Evolutionary conservation across 2,329 filamentous ascomycete species (phyloP).

Genomic region (Incumbomyces lentus): DNA sequence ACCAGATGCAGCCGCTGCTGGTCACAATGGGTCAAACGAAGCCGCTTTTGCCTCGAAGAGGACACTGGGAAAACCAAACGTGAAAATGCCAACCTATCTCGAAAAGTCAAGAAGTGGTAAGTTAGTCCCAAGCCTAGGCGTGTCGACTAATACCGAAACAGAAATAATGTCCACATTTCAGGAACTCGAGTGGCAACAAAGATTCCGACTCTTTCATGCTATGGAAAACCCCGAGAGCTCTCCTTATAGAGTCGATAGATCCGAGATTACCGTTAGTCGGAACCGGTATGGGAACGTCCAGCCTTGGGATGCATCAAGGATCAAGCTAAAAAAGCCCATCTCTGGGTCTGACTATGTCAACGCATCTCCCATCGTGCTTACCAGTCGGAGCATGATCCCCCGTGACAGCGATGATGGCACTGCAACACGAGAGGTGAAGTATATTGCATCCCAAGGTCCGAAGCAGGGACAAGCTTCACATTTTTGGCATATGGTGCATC

Average conservation of each 20-base stretch:
- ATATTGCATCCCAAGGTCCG: conserved; percentile 81
- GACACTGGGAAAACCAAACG: conserved; percentile 5
- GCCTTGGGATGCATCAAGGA: conserved; percentile 76
- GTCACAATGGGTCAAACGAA: conserved; percentile 9
- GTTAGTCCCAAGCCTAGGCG: not conserved
- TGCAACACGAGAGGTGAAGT: conserved; percentile 39
- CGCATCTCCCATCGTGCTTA: conserved; percentile 59
- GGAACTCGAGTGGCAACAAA: conserved; percentile 52
- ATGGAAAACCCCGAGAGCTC: conserved; percentile 38
- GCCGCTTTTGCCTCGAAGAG: not conserved
- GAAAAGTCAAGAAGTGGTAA: conserved; percentile 18
- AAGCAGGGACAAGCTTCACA: conserved; percentile 65
- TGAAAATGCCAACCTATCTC: conserved; percentile 19
- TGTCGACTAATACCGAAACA: conserved; percentile 23
- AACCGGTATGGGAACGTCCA: conserved; percentile 88
- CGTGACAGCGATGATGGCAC: not conserved
- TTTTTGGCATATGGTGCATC: conserved; percentile 92
- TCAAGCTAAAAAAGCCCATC: conserved; percentile 67
- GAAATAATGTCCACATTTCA: conserved; percentile 51
- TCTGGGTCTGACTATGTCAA: conserved; percentile 71
- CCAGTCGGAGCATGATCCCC: conserved; percentile 31
- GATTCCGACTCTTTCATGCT: conserved; percentile 42
- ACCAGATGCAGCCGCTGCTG: conserved; percentile 7
- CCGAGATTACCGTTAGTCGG: conserved; percentile 48
- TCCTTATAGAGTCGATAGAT: conserved; percentile 49